phyloP scores from a whole-genome alignment of 305 asterid species.

The Galium porrigens region DNA sequence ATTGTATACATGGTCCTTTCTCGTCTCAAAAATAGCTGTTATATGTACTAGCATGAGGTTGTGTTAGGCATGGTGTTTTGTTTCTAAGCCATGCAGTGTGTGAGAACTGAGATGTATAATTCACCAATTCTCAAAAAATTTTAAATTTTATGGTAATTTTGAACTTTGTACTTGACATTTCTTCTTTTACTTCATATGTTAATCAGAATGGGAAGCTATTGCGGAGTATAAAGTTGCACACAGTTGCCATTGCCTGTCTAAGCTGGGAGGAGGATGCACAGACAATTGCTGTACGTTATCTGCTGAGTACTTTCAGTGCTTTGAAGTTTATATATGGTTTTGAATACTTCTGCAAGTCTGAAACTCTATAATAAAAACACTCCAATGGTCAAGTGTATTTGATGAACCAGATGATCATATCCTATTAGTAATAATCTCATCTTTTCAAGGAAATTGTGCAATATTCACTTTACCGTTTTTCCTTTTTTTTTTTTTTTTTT shows the following conservation, averaged over 20 bases:
- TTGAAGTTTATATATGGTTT: neutral
- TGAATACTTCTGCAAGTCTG: neutral
- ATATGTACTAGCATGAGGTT: neutral
- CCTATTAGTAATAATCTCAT: neutral
- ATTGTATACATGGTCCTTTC: neutral
- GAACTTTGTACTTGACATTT: conserved; percentile 9
- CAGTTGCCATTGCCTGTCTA: conserved; percentile 60
- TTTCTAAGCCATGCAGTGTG: neutral
- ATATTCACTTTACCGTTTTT: neutral
- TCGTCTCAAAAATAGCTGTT: neutral
- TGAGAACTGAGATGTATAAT: neutral
- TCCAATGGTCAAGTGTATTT: neutral
- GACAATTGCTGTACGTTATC: conserved; percentile 33
- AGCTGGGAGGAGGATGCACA: conserved; percentile 82
- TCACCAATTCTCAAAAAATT: neutral
- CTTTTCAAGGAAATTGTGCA: conserved; percentile 3
- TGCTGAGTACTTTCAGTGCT: conserved; percentile 4
- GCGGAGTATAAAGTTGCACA: conserved; percentile 59
- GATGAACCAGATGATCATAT: neutral
- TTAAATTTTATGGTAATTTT: neutral
- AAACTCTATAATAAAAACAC: neutral
- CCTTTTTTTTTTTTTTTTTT: neutral
- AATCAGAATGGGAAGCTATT: conserved; percentile 81
- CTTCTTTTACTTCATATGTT: conserved; percentile 9
- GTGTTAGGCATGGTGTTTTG: neutral